Evolutionary conservation across 805 yeast species (phyloP).

Genomic region (Scheffersomyces spartinae): DNA sequence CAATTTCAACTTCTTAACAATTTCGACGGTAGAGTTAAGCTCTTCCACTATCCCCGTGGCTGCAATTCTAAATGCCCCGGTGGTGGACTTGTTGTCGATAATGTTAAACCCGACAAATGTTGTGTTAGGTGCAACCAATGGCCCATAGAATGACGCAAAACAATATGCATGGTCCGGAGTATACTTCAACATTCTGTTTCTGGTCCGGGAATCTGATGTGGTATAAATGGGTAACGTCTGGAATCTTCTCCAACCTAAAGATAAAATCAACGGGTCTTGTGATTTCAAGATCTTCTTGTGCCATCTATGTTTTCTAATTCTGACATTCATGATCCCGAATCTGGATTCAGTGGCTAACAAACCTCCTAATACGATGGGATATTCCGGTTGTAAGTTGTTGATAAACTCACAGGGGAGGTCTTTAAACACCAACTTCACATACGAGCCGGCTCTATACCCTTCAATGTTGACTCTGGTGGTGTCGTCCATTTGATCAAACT

Average conservation of each 20-base stretch:
- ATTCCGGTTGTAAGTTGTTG: constrained; percentile 74
- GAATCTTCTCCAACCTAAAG: constrained; percentile 97
- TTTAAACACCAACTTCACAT: constrained; percentile 81
- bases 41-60: constrained; percentile 97
- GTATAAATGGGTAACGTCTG: constrained; percentile 94
- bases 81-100: constrained; percentile 72
- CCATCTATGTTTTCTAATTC: constrained; percentile 98
- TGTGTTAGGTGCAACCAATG: constrained; percentile 93
- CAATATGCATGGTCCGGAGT: constrained; percentile 98
- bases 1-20: constrained; percentile 88
- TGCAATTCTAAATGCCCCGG: constrained; percentile 86
- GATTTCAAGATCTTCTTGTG: constrained; percentile 91
- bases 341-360: constrained; percentile 81
- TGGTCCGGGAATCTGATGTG: constrained; percentile 92
- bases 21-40: constrained; percentile 80
- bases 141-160: constrained; percentile 93
- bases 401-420: constrained; percentile 81
- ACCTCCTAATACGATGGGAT: constrained; percentile 86
- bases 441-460: constrained; percentile 89
- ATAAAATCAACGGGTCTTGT: constrained; percentile 87
- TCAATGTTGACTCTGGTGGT: constrained; percentile 74
- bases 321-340: constrained; percentile 85
- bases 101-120: constrained; percentile 93
- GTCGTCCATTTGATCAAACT: constrained; percentile 59
- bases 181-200: constrained; percentile 95